Evolutionary conservation across 495 filamentous ascomycete genomes (phyloP).

Genomic region (Daldinia grandis): DNA sequence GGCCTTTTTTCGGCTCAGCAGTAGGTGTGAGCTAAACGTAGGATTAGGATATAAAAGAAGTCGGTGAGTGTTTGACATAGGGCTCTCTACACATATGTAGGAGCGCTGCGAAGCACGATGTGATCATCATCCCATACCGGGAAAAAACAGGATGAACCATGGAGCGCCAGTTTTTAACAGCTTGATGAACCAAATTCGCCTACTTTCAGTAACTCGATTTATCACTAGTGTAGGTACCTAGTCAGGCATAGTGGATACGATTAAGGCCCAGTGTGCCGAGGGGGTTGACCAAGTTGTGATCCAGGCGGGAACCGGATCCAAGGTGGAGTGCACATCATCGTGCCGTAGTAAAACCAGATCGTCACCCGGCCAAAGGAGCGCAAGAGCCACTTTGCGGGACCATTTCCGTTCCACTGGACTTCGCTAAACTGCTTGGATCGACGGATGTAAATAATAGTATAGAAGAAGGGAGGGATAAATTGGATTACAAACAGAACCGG

Average conservation of each 20-base stretch:
- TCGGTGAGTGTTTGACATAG: constrained; percentile 29
- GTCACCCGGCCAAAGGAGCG: constrained; percentile 43
- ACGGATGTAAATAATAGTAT: constrained; percentile 25
- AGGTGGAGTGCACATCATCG: constrained; percentile 22
- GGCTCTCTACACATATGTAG: constrained; percentile 10
- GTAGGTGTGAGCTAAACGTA: constrained; percentile 7
- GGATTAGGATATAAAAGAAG: constrained; percentile 25
- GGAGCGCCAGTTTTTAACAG: constrained; percentile 20
- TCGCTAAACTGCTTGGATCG: constrained; percentile 1
- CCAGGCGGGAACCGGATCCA: constrained; percentile 11
- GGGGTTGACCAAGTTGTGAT: constrained; percentile 24
- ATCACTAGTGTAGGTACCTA: no score
- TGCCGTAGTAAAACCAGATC: constrained; percentile 23
- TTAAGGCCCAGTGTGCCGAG: constrained; percentile 3
- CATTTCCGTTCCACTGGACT: constrained; percentile 3
- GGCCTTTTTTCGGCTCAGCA: constrained; percentile 15
- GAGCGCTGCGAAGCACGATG: constrained; percentile 29
- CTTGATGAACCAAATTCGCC: constrained; percentile 17
- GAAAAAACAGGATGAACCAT: constrained; percentile 27
- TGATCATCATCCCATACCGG: constrained; percentile 35
- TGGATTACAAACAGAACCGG: constrained; percentile 31
- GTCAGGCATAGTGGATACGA: constrained; percentile 8
- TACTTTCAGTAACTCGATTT: constrained; percentile 2
- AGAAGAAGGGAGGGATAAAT: constrained; percentile 14
- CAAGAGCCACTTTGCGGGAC: constrained; percentile 38